Evolutionary conservation across 148 eudicot genomes (phyloP).

Genomic region (Salicornia ramosissima): DNA sequence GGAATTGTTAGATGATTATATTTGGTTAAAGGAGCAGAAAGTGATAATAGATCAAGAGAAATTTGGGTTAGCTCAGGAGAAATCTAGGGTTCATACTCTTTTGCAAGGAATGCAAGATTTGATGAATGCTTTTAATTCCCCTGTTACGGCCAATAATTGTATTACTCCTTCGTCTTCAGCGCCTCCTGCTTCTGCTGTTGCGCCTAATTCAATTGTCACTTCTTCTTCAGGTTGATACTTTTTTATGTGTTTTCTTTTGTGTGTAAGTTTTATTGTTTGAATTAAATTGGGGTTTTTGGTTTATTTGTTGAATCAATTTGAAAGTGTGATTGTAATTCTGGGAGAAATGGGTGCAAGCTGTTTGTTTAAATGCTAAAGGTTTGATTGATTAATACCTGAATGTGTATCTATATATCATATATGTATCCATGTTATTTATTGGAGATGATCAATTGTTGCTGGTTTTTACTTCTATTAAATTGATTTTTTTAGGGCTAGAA

Average conservation of each 20-base stretch:
- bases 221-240: constrained; percentile 33
- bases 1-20: constrained; percentile 71
- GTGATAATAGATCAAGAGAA: constrained; percentile 61
- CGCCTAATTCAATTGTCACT: constrained; percentile 19
- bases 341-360: background rate
- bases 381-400: background rate
- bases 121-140: constrained; percentile 56
- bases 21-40: constrained; percentile 66
- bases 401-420: background rate
- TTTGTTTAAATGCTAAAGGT: background rate
- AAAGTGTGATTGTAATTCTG: background rate
- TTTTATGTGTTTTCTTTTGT: background rate
- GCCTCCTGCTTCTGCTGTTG: constrained; percentile 17
- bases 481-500: no score
- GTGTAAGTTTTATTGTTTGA: constrained; percentile 2
- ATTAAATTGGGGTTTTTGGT: background rate
- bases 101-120: constrained; percentile 66
- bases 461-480: background rate
- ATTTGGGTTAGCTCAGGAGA: constrained; percentile 50
- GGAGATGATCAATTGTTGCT: background rate
- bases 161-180: constrained; percentile 22
- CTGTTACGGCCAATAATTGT: constrained; percentile 20
- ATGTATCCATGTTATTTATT: no score
- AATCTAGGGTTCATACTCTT: constrained; percentile 49
- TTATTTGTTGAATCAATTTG: constrained; percentile 5